Percentiles rank a stretch among this genome's conserved stretches.
These are phyloP conservation scores for Teratosphaeria nubilosa DNA, from an alignment of 2,329 filamentous ascomycete genomes.

Conservation along the genomic window DNA sequence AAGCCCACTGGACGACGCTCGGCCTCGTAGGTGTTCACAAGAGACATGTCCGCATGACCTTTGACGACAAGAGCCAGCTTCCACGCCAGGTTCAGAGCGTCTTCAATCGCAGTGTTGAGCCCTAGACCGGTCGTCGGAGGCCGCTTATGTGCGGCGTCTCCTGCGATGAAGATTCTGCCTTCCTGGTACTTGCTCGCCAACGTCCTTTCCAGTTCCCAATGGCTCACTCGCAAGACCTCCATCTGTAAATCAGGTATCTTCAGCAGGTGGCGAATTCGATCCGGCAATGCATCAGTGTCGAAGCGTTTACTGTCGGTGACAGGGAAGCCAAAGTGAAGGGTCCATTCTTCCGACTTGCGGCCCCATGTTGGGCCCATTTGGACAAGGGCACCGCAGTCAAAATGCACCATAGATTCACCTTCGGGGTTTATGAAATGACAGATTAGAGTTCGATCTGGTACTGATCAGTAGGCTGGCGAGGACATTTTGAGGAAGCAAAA, in stretches of 20 bases:
- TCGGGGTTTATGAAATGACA: neutral
- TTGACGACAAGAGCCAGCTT: slow-evolving; percentile 11
- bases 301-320: neutral
- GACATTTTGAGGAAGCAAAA: neutral
- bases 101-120: slow-evolving; percentile 30
- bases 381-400: neutral
- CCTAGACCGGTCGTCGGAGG: slow-evolving; percentile 18
- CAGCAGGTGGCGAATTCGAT: neutral
- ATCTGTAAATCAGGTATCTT: neutral
- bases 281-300: neutral
- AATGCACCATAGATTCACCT: neutral
- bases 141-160: neutral
- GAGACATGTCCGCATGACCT: slow-evolving; percentile 5
- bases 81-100: slow-evolving; percentile 29
- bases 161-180: neutral
- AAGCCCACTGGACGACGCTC: slow-evolving; percentile 10
- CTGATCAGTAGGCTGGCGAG: neutral
- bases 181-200: neutral
- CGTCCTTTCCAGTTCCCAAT: neutral
- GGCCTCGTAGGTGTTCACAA: slow-evolving; percentile 11
- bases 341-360: neutral
- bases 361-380: neutral
- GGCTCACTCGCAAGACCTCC: neutral
- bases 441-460: neutral
- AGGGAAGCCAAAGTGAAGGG: neutral